Conservation (phyloP, 2,329 filamentous ascomycete genomes). For the Xylariaceae sp. region DNA sequence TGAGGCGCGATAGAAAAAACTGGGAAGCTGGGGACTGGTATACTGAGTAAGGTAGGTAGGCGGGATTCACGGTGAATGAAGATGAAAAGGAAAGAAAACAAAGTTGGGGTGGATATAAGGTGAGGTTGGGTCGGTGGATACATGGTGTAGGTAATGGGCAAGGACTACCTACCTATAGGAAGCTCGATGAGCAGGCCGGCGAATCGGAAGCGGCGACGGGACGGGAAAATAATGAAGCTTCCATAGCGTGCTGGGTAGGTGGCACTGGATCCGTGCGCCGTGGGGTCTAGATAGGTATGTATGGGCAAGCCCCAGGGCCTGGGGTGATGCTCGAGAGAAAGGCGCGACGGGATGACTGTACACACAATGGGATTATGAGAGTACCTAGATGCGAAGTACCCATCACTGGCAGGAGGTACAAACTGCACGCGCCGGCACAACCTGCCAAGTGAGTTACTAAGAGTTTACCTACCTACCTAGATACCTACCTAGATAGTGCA, state of each 20-base stretch:
- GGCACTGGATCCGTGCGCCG: no score
- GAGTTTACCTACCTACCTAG: background rate
- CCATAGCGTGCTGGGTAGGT: background rate
- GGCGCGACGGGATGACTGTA: background rate
- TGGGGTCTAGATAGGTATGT: no score
- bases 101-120: slow-evolving; percentile 17
- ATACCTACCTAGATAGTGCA: no score
- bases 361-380: background rate
- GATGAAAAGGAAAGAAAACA: slow-evolving; percentile 10
- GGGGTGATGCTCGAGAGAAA: slow-evolving; percentile 10
- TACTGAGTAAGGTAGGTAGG: background rate
- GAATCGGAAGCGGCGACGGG: slow-evolving; percentile 27
- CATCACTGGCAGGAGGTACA: no score
- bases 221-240: slow-evolving; percentile 27
- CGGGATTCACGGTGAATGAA: slow-evolving; percentile 2
- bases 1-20: background rate
- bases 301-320: slow-evolving; percentile 7
- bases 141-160: slow-evolving; percentile 10
- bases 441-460: no score
- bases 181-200: slow-evolving; percentile 13
- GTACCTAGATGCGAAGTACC: no score
- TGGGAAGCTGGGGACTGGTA: background rate
- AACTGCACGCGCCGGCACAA: no score
- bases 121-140: slow-evolving; percentile 23
- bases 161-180: slow-evolving; percentile 26